Evolutionary conservation across 2,329 filamentous ascomycete species (phyloP).

Genomic region (Apiospora phragmitis): DNA sequence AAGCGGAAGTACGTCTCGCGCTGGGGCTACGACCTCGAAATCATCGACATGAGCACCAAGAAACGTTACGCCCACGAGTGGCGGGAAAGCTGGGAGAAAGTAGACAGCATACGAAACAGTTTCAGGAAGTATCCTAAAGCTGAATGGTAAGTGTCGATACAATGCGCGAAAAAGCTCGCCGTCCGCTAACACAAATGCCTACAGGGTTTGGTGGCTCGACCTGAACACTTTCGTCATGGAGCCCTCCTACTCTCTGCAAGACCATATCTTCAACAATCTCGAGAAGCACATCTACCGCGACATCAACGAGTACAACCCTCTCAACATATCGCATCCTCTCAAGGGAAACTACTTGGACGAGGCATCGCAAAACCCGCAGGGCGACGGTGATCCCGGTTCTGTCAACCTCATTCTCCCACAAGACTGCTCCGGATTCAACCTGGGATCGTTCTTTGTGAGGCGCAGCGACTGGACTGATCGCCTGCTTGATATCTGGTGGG

Average conservation of each 20-base stretch:
- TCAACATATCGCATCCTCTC: conserved; percentile 87
- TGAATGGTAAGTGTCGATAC: conserved; percentile 75
- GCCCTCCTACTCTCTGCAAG: conserved; percentile 83
- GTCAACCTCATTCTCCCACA: conserved; percentile 89
- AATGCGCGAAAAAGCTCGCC: not conserved
- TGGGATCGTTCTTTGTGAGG: conserved; percentile 91
- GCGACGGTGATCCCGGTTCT: conserved; percentile 75
- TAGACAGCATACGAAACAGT: conserved; percentile 85
- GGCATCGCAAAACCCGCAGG: conserved; percentile 68
- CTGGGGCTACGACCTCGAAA: conserved; percentile 95
- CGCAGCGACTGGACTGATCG: conserved; percentile 88
- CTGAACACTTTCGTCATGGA: conserved; percentile 99
- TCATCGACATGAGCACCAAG: conserved; percentile 98
- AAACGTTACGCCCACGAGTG: conserved; percentile 98
- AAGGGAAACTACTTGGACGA: conserved; percentile 74
- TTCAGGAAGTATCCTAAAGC: conserved; percentile 93
- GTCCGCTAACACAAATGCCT: not conserved
- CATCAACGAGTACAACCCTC: conserved; percentile 93
- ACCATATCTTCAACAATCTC: conserved; percentile 85
- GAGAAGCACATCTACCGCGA: conserved; percentile 80
- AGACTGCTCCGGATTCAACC: conserved; percentile 93
- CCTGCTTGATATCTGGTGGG: conserved; percentile 96
- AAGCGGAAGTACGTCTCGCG: conserved; percentile 83
- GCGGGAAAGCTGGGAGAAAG: conserved; percentile 99
- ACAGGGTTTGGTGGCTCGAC: conserved; percentile 99